phyloP scores from a whole-genome alignment of 192 early-diverging fungal genomes.

The Lunasporangiospora selenospora region DNA sequence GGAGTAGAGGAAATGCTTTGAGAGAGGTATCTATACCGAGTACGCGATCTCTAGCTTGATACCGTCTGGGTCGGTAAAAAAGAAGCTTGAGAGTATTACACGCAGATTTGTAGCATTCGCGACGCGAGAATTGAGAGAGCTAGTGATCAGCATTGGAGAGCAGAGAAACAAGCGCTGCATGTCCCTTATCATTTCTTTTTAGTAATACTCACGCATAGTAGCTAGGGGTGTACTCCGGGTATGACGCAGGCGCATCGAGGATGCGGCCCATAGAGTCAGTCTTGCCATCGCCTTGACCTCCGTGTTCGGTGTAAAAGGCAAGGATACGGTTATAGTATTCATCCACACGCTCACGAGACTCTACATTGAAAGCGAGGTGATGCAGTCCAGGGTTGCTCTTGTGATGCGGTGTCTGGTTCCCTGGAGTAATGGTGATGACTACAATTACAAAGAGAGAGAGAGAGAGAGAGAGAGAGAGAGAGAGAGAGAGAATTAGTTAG shows the following conservation, averaged over 20 bases:
- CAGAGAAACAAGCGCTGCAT: too few species aligned
- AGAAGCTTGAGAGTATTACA: constrained; percentile 1
- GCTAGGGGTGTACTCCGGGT: not conserved
- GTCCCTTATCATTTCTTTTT: too few species aligned
- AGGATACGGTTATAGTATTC: not conserved
- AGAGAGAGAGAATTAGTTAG: not conserved
- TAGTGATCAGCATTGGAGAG: too few species aligned
- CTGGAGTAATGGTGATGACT: not conserved
- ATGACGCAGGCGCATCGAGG: constrained; percentile 1
- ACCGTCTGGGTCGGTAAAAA: constrained; percentile 3
- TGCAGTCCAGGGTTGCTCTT: constrained; percentile 9
- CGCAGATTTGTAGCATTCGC: too few species aligned
- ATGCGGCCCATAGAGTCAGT: not conserved
- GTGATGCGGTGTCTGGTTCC: not conserved
- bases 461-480: constrained; percentile 2
- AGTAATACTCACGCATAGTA: constrained; percentile 17
- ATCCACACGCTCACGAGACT: not conserved
- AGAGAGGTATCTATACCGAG: too few species aligned
- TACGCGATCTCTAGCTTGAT: constrained; percentile 8
- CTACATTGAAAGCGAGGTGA: not conserved
- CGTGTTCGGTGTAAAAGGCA: not conserved
- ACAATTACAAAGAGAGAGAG: not conserved
- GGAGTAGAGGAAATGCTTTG: too few species aligned
- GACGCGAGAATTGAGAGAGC: too few species aligned
- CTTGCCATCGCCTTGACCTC: too few species aligned